phyloP scores from a whole-genome alignment of 2,329 filamentous ascomycete genomes.

The Gnomoniopsis smithogilvyi region DNA sequence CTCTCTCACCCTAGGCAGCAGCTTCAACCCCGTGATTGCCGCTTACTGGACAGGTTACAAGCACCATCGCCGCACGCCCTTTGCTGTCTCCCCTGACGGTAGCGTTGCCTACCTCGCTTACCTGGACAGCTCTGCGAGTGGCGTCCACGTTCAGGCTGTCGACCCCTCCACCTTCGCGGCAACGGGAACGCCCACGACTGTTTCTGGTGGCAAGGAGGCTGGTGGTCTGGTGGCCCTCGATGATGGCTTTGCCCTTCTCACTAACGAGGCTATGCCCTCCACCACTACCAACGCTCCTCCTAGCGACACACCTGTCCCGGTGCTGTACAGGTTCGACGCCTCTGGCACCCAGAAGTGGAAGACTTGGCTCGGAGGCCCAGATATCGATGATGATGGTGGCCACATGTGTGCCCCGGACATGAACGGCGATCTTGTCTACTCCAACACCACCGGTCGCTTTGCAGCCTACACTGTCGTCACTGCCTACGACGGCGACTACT shows the following conservation, averaged over 20 bases:
- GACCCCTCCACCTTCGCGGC: conserved; percentile 52
- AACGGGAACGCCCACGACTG: conserved; percentile 47
- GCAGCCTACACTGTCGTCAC: conserved; percentile 62
- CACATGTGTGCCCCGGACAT: conserved; percentile 50
- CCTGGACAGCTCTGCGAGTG: conserved; percentile 51
- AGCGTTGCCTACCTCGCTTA: conserved; percentile 59
- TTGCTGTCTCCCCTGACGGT: conserved; percentile 59
- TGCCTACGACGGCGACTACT: conserved; percentile 49
- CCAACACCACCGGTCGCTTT: conserved; percentile 51
- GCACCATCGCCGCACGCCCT: conserved; percentile 60
- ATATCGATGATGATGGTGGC: conserved; percentile 42
- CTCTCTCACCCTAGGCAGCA: conserved; percentile 43
- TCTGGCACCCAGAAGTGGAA: conserved; percentile 55
- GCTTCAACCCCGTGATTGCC: conserved; percentile 55
- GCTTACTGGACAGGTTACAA: conserved; percentile 61
- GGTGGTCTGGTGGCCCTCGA: conserved; percentile 60
- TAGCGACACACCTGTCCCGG: conserved; percentile 47
- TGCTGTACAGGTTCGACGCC: conserved; percentile 52
- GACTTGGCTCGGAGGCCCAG: conserved; percentile 56
- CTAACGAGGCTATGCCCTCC: conserved; percentile 52
- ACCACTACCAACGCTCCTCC: conserved; percentile 46
- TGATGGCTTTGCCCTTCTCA: conserved; percentile 61
- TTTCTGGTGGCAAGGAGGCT: conserved; percentile 54
- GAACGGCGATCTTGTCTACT: conserved; percentile 62
- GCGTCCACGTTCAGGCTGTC: conserved; percentile 56